Base-by-base conservation (phyloP, 2,329 filamentous ascomycete species). In the Ophiostoma quercus region DNA sequence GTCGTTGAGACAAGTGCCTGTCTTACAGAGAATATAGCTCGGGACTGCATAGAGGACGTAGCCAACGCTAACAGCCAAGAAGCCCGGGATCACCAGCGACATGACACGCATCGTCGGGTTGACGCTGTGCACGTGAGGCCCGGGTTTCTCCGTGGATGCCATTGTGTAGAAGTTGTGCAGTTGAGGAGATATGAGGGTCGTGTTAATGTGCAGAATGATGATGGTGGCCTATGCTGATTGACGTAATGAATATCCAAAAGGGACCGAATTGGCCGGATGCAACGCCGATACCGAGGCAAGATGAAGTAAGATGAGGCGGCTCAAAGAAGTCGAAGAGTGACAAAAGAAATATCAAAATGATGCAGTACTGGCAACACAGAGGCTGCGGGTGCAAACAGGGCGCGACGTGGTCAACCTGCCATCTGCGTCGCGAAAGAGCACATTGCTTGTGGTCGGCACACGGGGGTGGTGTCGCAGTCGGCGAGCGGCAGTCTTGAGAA, bases 41-140 rank as follows among this genome's bases (percentile, higher is more conserved):
- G 91, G 86, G 67, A 93, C 78, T 16, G 88, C 88, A 79, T 90
- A 97, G 43, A 87, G 90, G 25, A 86, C 86, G 78, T 92, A 92
- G 51, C 83, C 88, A 72, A 92, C 84, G 51, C 86, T 82, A 39
- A 84, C 88, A 43, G 88, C 79, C 57, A 96, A 84, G 67, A 94
- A 77, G 54, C 88, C 74, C 3, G 93, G 93, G 70, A 96, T 87
- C 70, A 90, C 79, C 71, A 69, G 12, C 0, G 73, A 66, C 57
- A 72, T 54, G 22, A 39, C 37, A 29, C 72, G 72, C 70, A 71
- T 71, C 3, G 57, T 25, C 19, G 60, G 29, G 63, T 72, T 68
- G 62, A 73, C 67, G 70, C 73, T 74, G 54, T 65, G 70, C 7
- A 71, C 72, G 9, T 34, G 34, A 19, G 62, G 37, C 62, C 32